phyloP scores from a whole-genome alignment of 257 asterid genomes.

The Henckelia pumila region DNA sequence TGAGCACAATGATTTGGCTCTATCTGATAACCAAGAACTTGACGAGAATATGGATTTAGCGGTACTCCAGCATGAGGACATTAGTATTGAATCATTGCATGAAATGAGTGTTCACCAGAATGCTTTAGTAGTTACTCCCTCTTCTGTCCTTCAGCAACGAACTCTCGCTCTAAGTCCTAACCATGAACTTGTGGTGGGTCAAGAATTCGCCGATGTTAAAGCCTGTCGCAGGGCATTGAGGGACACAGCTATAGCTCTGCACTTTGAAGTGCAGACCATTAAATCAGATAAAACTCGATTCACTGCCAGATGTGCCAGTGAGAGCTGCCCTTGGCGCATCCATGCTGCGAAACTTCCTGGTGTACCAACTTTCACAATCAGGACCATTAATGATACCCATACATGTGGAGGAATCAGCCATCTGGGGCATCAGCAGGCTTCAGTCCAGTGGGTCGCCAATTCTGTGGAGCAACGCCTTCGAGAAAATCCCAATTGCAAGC shows the following conservation, averaged over 20 bases:
- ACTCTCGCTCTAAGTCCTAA: slow-evolving; percentile 50
- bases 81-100: slow-evolving; percentile 53
- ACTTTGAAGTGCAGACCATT: slow-evolving; percentile 88
- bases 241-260: slow-evolving; percentile 91
- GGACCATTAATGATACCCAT: slow-evolving; percentile 80
- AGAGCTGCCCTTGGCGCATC: slow-evolving; percentile 94
- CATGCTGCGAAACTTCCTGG: slow-evolving; percentile 98
- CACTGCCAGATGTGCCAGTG: slow-evolving; percentile 86
- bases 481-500: slow-evolving; percentile 88
- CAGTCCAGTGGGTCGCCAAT: slow-evolving; percentile 96
- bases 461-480: slow-evolving; percentile 84
- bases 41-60: slow-evolving; percentile 74
- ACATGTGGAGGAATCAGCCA: slow-evolving; percentile 84
- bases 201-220: slow-evolving; percentile 87
- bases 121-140: slow-evolving; percentile 49
- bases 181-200: slow-evolving; percentile 86
- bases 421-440: slow-evolving; percentile 97
- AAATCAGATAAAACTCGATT: slow-evolving; percentile 93
- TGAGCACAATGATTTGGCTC: slow-evolving; percentile 53
- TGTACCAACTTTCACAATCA: slow-evolving; percentile 82
- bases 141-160: slow-evolving; percentile 76
- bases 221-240: slow-evolving; percentile 91
- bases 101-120: slow-evolving; percentile 47
- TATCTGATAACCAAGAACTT: slow-evolving; percentile 59
- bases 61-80: slow-evolving; percentile 55